Percentiles rank a stretch among this genome's conserved stretches.
These are phyloP conservation scores for Xylaria polymorpha DNA, from an alignment of 2,329 filamentous ascomycete genomes.

Conservation along the genomic window DNA sequence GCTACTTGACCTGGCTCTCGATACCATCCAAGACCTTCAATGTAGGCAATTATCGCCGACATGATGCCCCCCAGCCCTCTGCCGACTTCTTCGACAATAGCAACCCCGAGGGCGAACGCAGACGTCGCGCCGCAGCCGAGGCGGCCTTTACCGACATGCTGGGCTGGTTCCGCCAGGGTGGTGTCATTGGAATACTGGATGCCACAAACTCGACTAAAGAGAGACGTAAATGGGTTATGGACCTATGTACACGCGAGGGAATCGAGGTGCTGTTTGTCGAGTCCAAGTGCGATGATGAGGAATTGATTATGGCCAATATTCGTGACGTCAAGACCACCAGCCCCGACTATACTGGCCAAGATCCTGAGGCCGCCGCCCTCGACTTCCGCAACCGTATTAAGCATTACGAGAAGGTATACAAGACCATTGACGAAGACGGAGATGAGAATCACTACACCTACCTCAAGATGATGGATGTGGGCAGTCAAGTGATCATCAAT, in stretches of 20 bases:
- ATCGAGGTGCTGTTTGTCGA: constrained; percentile 96
- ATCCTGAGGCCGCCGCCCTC: constrained; percentile 88
- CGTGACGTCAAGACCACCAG: constrained; percentile 96
- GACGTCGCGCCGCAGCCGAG: constrained; percentile 88
- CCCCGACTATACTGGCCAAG: constrained; percentile 93
- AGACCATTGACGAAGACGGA: constrained; percentile 83
- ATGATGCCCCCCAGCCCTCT: constrained; percentile 86
- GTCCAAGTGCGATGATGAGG: constrained; percentile 95
- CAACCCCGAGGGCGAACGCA: constrained; percentile 90
- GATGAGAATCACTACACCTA: constrained; percentile 92
- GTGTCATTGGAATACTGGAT: constrained; percentile 92
- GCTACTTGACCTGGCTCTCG: constrained; percentile 96
- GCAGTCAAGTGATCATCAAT: constrained; percentile 97
- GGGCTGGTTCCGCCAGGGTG: constrained; percentile 84
- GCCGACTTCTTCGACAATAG: constrained; percentile 95
- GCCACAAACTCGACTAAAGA: constrained; percentile 96
- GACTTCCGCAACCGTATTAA: constrained; percentile 95
- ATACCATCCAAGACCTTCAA: constrained; percentile 96
- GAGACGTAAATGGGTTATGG: constrained; percentile 89
- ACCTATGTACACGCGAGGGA: constrained; percentile 77
- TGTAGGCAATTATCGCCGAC: constrained; percentile 93
- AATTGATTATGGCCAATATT: constrained; percentile 98
- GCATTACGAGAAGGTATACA: constrained; percentile 97
- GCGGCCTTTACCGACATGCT: constrained; percentile 95
- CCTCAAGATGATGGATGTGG: constrained; percentile 96